Percentiles rank a stretch among this genome's conserved stretches.
These are phyloP conservation scores for Lactuca sativa DNA, from an alignment of 129 eudicot species.

Conservation along the genomic window DNA sequence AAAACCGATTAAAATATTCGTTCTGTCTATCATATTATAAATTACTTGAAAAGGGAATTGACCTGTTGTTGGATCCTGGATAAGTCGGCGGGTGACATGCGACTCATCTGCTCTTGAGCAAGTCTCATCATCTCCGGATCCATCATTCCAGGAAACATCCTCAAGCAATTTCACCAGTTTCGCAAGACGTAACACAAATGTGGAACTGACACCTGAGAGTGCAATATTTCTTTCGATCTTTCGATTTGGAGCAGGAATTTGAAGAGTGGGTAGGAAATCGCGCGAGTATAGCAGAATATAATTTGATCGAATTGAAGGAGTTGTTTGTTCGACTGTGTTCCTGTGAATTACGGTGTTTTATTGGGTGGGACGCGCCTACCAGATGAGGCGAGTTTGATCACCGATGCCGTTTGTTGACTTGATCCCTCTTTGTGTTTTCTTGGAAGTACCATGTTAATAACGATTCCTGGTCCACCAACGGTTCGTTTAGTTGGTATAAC, in stretches of 20 bases:
- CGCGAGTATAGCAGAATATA: background rate
- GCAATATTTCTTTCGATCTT: constrained; percentile 7
- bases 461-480: background rate
- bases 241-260: constrained; percentile 1
- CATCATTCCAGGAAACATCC: constrained; percentile 87
- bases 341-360: constrained; percentile 20
- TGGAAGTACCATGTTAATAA: constrained; percentile 6
- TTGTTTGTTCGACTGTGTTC: constrained; percentile 8
- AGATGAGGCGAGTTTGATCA: background rate
- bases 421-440: constrained; percentile 3
- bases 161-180: constrained; percentile 14
- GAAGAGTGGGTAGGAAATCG: constrained; percentile 7
- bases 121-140: constrained; percentile 89
- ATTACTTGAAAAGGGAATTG: constrained; percentile 8
- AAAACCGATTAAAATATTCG: constrained; percentile 16
- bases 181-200: background rate
- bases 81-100: constrained; percentile 85
- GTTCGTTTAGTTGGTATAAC: background rate
- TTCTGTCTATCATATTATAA: constrained; percentile 1
- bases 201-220: constrained; percentile 9
- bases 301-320: constrained; percentile 13
- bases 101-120: constrained; percentile 98
- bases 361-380: constrained; percentile 14
- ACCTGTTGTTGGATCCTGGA: constrained; percentile 93
- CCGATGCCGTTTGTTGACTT: constrained; percentile 32